Evolutionary conservation across 495 filamentous ascomycete genomes (phyloP).

Genomic region (Amorphotheca resinae): DNA sequence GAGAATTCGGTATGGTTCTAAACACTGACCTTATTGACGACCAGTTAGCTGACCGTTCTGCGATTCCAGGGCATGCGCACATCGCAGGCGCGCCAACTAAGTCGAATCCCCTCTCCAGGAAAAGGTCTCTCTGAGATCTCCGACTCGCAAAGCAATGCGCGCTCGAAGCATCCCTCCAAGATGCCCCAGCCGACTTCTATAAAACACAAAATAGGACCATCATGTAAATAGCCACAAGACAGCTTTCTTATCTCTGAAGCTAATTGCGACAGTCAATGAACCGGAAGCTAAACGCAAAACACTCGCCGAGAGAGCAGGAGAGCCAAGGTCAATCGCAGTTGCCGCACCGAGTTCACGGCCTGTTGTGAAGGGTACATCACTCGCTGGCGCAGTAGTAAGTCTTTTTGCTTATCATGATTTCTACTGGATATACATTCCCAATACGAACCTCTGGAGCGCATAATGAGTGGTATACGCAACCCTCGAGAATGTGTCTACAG

Average conservation of each 20-base stretch:
- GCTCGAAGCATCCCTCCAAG: constrained; percentile 35
- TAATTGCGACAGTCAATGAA: constrained; percentile 18
- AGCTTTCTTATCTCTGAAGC: background rate
- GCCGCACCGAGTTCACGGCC: constrained; percentile 27
- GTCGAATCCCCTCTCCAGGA: constrained; percentile 23
- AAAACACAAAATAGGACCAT: constrained; percentile 25
- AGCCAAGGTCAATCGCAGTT: constrained; percentile 27
- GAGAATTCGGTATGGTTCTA: constrained; percentile 14
- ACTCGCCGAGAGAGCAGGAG: constrained; percentile 41
- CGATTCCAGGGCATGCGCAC: constrained; percentile 13
- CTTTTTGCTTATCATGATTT: background rate
- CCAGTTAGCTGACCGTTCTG: constrained; percentile 2
- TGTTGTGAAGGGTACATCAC: constrained; percentile 27
- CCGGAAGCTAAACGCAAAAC: constrained; percentile 46
- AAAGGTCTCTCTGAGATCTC: constrained; percentile 42
- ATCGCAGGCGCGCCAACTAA: constrained; percentile 20
- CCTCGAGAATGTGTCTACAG: too few relatives aligned
- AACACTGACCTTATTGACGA: background rate
- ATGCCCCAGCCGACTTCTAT: constrained; percentile 31
- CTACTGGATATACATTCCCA: background rate
- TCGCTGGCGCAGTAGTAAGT: constrained; percentile 25
- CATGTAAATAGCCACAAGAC: constrained; percentile 5
- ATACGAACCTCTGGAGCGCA: too few relatives aligned
- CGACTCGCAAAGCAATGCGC: constrained; percentile 56
- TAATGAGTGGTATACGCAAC: too few relatives aligned